Percentiles rank a stretch among this genome's conserved stretches.
Evolutionary conservation across 768 basidiomycete genomes (phyloP).

Genomic region (Flagelloscypha sp.): DNA sequence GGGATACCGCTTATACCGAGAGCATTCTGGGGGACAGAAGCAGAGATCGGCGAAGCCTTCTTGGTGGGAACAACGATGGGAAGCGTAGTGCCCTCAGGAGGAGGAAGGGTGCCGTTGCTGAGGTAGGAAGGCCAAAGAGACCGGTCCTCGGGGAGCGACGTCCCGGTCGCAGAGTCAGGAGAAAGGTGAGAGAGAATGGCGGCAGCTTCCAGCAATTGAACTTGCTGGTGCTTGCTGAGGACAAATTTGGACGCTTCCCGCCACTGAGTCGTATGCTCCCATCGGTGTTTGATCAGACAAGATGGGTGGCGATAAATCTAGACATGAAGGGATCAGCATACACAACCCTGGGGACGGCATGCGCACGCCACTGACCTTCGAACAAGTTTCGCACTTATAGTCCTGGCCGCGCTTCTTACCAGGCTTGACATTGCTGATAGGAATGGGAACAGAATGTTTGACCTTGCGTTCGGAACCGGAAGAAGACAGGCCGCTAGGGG

Average conservation of each 20-base stretch:
- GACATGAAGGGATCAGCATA: slow-evolving; percentile 3
- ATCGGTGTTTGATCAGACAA: slow-evolving; percentile 94
- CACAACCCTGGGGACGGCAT: too few relatives aligned
- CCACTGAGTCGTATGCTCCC: slow-evolving; percentile 98
- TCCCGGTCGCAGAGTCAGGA: slow-evolving; percentile 49
- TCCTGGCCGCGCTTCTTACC: slow-evolving; percentile 78
- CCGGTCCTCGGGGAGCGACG: slow-evolving; percentile 87
- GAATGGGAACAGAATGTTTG: slow-evolving; percentile 23
- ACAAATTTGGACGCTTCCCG: slow-evolving; percentile 85
- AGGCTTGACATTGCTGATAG: slow-evolving; percentile 28
- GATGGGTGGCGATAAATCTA: slow-evolving; percentile 88
- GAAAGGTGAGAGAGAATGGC: slow-evolving; percentile 88
- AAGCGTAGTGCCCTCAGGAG: slow-evolving; percentile 25
- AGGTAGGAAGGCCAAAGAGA: slow-evolving; percentile 86
- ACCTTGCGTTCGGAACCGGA: slow-evolving; percentile 14
- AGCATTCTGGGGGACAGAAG: slow-evolving; percentile 38
- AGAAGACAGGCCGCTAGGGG: slow-evolving; percentile 14
- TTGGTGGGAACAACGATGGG: slow-evolving; percentile 11
- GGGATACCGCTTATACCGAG: slow-evolving; percentile 33
- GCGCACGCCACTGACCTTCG: slow-evolving; percentile 53
- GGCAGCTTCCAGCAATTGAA: slow-evolving; percentile 94
- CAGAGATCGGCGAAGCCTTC: slow-evolving; percentile 5
- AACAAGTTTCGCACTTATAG: slow-evolving; percentile 90
- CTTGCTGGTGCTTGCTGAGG: slow-evolving; percentile 94
- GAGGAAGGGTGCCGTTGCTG: slow-evolving; percentile 60